These are phyloP conservation scores for Vicia sativa DNA, from an alignment of 306 rosid genomes.

Conservation along the genomic window DNA sequence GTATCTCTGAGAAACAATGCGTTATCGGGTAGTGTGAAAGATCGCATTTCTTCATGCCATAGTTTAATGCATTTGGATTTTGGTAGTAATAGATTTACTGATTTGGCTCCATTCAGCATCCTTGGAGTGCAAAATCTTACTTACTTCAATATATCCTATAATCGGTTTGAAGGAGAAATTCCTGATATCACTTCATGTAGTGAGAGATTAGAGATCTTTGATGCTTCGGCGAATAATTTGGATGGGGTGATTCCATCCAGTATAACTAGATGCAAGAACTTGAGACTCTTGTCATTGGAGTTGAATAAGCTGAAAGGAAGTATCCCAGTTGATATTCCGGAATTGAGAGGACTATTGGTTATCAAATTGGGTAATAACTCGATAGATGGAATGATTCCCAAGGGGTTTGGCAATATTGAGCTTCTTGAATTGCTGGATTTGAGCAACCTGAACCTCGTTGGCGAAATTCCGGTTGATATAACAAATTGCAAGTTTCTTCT, in stretches of 20 bases:
- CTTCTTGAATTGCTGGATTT: conserved; percentile 86
- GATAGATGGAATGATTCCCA: conserved; percentile 69
- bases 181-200: conserved; percentile 66
- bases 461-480: conserved; percentile 73
- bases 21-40: conserved; percentile 66
- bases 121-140: conserved; percentile 64
- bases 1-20: conserved; percentile 75
- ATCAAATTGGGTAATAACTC: conserved; percentile 76
- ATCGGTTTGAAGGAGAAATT: conserved; percentile 68
- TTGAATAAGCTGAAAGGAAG: conserved; percentile 68
- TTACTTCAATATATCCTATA: conserved; percentile 70
- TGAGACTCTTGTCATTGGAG: conserved; percentile 75
- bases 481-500: conserved; percentile 84
- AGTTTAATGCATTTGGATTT: conserved; percentile 78
- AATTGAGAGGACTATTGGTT: conserved; percentile 62
- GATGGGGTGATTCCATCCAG: conserved; percentile 82
- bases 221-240: conserved; percentile 79
- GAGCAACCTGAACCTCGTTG: conserved; percentile 74
- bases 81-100: conserved; percentile 67
- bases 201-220: conserved; percentile 66
- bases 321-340: conserved; percentile 64
- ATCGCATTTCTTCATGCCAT: conserved; percentile 57
- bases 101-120: conserved; percentile 70
- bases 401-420: conserved; percentile 64
- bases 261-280: conserved; percentile 70